Evolutionary conservation across 495 filamentous ascomycete species (phyloP), one percentile per base, ranked within the genome.

Genomic region (Poronia punctata): DNA sequence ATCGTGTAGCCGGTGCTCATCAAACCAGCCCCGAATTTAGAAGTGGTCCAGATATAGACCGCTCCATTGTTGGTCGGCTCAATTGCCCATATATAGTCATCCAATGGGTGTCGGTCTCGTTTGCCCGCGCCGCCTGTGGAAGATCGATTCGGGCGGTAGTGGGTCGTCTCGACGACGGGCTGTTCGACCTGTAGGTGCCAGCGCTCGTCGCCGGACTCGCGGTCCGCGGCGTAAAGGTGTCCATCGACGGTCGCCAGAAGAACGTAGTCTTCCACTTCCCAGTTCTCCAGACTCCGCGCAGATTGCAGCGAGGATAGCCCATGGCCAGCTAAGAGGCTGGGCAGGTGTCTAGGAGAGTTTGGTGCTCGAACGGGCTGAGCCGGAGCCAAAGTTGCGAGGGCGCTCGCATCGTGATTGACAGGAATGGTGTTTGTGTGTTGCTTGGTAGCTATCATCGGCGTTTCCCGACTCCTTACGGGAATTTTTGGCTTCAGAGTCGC

Each of bases 201-300:
- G 60, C 76, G 82, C 43, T 79, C 71, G 31, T 80, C 65, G 35
- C 92, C 92, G 43, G 79, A 89, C 59, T 84, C 85, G 50, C 92
- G 76, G 68, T 96, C 88, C 66, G 80, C 78, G 56, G 93, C 92
- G 72, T 95, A 84, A 61, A 98, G 78, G 46, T 84, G 84, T 70
- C 92, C 92, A 71, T 97, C 87, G 72, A 98, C 83, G 76, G 93
- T 97, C 84, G 93, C 88, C 83, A 98, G 70, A 71, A 98, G 84
- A 62, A 97, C 84, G 79, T 96, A 93, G 70, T 97, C 89, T 84
- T 97, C 90, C 67, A 95, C 88, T 79, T 95, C 86, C 89, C 88
- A 97, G 59, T 96, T 92, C 76, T 93, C 83, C 75, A 97, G 65
- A 65, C 80, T 89, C 78, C 88, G 88, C 87, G 88, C 88, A 78